Conservation (phyloP, 352 stramenopile species). For the Globisporangium splendens region DNA sequence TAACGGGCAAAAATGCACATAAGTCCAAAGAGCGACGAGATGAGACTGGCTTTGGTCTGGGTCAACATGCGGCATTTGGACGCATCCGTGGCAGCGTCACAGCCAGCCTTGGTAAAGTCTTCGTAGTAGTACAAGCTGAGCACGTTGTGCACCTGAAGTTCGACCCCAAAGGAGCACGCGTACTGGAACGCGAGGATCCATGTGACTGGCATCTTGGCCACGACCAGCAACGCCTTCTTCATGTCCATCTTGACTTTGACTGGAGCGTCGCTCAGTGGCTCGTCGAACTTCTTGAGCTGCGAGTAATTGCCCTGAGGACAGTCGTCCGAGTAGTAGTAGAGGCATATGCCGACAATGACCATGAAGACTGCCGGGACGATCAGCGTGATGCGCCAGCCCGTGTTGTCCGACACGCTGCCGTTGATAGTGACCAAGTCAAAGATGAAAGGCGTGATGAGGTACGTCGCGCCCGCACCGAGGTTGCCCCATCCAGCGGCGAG, state of each 20-base stretch:
- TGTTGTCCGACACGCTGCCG: constrained; percentile 48
- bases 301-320: constrained; percentile 90
- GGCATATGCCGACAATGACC: constrained; percentile 57
- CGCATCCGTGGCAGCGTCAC: constrained; percentile 22
- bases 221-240: not conserved
- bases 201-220: constrained; percentile 42
- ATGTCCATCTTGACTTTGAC: not conserved
- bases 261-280: not conserved
- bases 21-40: constrained; percentile 91
- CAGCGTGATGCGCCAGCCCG: constrained; percentile 89
- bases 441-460: constrained; percentile 86
- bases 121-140: constrained; percentile 89
- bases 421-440: constrained; percentile 84
- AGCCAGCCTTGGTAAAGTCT: constrained; percentile 69
- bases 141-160: constrained; percentile 94
- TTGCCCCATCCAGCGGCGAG: constrained; percentile 92
- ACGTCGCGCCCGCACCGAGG: constrained; percentile 86
- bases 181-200: constrained; percentile 93
- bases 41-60: constrained; percentile 53
- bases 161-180: constrained; percentile 91
- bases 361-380: constrained; percentile 87
- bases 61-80: constrained; percentile 28
- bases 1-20: constrained; percentile 93
- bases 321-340: constrained; percentile 88
- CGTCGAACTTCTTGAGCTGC: constrained; percentile 39